These are phyloP conservation scores for Yarrowia alimentaria DNA, from an alignment of 805 yeast species.

Conservation along the genomic window DNA sequence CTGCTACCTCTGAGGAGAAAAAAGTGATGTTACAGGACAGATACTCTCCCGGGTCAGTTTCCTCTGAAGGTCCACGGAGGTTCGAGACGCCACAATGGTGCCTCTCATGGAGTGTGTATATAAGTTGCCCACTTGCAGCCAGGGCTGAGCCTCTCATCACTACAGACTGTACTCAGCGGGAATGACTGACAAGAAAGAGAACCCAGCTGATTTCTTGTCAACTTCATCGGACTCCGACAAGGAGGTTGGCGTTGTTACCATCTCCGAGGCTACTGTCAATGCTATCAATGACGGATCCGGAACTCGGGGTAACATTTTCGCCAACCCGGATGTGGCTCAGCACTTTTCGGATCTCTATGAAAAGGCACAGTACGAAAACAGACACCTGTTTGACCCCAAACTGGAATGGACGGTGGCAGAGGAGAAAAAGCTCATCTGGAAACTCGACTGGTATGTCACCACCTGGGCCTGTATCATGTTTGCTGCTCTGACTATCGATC, in stretches of 20 bases:
- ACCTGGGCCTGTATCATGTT: slow-evolving; percentile 60
- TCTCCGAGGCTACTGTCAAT: slow-evolving; percentile 1
- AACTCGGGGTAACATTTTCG: slow-evolving; percentile 40
- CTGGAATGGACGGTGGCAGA: slow-evolving; percentile 55
- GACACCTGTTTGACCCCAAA: slow-evolving; percentile 56
- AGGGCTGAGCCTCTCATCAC: no score
- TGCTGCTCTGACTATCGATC: slow-evolving; percentile 56
- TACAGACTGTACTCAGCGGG: no score
- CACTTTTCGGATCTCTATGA: slow-evolving; percentile 50
- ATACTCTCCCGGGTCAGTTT: no score
- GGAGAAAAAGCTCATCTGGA: slow-evolving; percentile 50
- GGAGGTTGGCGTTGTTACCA: background rate
- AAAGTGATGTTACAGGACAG: no score
- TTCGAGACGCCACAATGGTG: no score
- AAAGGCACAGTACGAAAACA: slow-evolving; percentile 52
- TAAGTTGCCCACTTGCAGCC: no score
- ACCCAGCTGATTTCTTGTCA: no score
- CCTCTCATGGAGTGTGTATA: no score
- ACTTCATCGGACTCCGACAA: no score
- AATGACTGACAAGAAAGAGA: no score
- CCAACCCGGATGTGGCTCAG: slow-evolving; percentile 48
- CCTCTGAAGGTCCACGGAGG: no score
- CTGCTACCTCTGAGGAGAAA: no score
- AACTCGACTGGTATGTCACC: slow-evolving; percentile 55
- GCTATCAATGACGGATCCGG: slow-evolving; percentile 10